Evolutionary conservation across 768 basidiomycete species (phyloP).

Genomic region (Termitomyces sp.): DNA sequence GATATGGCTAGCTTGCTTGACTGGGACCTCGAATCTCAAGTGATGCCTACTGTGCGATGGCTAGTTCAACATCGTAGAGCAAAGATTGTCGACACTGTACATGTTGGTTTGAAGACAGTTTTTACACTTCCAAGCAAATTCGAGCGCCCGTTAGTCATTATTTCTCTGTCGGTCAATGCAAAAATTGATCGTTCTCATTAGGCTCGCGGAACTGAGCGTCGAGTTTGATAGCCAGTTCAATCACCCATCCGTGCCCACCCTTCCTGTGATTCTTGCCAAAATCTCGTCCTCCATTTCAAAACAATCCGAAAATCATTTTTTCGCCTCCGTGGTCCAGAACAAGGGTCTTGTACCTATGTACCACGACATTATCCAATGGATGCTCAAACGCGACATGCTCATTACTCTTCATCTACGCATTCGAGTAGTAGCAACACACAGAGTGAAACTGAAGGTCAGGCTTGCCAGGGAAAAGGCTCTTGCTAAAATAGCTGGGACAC

Average conservation of each 20-base stretch:
- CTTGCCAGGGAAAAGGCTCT: slow-evolving; percentile 33
- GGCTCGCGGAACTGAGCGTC: slow-evolving; percentile 46
- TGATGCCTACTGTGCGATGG: slow-evolving; percentile 90
- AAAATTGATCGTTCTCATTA: slow-evolving; percentile 16
- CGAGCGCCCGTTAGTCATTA: slow-evolving; percentile 46
- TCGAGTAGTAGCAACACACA: slow-evolving; percentile 72
- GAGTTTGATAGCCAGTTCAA: slow-evolving; percentile 64
- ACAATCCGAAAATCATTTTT: slow-evolving; percentile 69
- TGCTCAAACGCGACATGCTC: slow-evolving; percentile 83
- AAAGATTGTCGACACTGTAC: slow-evolving; percentile 83
- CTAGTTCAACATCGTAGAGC: slow-evolving; percentile 88
- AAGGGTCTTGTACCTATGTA: slow-evolving; percentile 68
- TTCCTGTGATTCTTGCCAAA: slow-evolving; percentile 68
- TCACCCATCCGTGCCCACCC: slow-evolving; percentile 54
- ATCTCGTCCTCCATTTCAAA: slow-evolving; percentile 68
- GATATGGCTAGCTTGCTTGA: slow-evolving; percentile 80
- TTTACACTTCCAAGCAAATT: slow-evolving; percentile 72
- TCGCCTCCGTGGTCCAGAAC: slow-evolving; percentile 67
- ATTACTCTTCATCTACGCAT: slow-evolving; percentile 83
- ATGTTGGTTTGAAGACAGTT: slow-evolving; percentile 72
- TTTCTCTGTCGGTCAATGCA: slow-evolving; percentile 2
- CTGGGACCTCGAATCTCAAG: slow-evolving; percentile 77
- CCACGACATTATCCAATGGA: slow-evolving; percentile 84
- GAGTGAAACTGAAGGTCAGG: slow-evolving; percentile 70
- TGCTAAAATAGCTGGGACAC: slow-evolving; percentile 20